Conservation (phyloP, 495 filamentous ascomycete species). For the Penicillium psychrofluorescens region DNA sequence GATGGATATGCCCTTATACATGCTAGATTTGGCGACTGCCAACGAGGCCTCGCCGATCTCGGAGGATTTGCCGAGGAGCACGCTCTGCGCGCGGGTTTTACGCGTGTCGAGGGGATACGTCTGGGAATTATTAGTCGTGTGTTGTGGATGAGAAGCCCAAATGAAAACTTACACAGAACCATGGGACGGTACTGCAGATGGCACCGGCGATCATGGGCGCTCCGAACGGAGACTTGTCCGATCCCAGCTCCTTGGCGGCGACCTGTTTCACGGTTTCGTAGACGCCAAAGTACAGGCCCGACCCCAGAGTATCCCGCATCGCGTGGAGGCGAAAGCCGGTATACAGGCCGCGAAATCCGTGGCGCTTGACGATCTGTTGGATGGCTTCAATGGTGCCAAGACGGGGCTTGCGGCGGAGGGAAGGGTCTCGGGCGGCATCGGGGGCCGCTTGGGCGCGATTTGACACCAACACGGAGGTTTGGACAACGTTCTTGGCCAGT, state of each 20-base stretch:
- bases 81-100: constrained; percentile 43
- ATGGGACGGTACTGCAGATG: constrained; percentile 41
- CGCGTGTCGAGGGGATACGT: constrained; percentile 43
- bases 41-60: constrained; percentile 38
- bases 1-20: constrained; percentile 44
- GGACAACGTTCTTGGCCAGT: constrained; percentile 85
- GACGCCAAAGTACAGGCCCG: constrained; percentile 83
- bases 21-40: constrained; percentile 40
- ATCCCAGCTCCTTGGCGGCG: constrained; percentile 50
- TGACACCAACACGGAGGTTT: constrained; percentile 79
- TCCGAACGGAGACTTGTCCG: constrained; percentile 31
- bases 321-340: constrained; percentile 76
- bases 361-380: constrained; percentile 67
- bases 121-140: constrained; percentile 16
- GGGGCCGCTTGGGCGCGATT: constrained; percentile 54
- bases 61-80: constrained; percentile 35
- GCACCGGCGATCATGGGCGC: constrained; percentile 38
- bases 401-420: constrained; percentile 63
- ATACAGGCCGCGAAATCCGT: constrained; percentile 74
- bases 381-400: constrained; percentile 77
- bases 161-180: constrained; percentile 35
- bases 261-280: constrained; percentile 89
- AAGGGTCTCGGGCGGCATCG: constrained; percentile 48
- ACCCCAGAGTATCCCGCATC: constrained; percentile 83
- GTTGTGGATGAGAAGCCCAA: background rate